Percentiles rank a stretch among this genome's conserved stretches.
Conservation (phyloP, 805 yeast species). For the Naumovozyma dairenensis region DNA sequence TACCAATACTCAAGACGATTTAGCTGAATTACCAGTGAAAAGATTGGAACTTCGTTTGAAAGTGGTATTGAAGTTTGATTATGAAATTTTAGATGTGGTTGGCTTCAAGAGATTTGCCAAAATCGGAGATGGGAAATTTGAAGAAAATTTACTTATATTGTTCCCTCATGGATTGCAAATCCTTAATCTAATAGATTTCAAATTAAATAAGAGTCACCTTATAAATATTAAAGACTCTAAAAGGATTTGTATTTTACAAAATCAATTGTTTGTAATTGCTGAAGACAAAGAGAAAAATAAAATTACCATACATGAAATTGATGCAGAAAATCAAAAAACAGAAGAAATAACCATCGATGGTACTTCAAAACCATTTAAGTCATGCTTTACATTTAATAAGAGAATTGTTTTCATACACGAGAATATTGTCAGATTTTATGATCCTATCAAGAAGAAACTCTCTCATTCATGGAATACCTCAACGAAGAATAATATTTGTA, state of each 20-base stretch:
- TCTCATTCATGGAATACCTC: conserved; percentile 9
- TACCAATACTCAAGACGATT: conserved; percentile 10
- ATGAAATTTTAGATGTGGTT: conserved; percentile 19
- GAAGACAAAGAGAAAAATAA: conserved; percentile 3
- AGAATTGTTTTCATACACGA: conserved; percentile 12
- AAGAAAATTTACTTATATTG: conserved; percentile 20
- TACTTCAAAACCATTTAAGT: conserved; percentile 5
- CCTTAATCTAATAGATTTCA: conserved; percentile 20
- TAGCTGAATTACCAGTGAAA: conserved; percentile 25
- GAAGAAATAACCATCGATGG: conserved; percentile 6
- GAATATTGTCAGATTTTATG: conserved; percentile 13
- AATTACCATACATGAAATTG: conserved; percentile 10
- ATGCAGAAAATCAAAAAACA: conserved; percentile 8
- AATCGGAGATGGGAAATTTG: conserved; percentile 11
- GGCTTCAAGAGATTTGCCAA: conserved; percentile 16
- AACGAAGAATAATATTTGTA: conserved; percentile 14
- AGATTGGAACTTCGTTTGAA: conserved; percentile 24
- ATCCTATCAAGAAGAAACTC: conserved; percentile 9
- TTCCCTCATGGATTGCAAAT: conserved; percentile 26
- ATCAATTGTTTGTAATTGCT: conserved; percentile 15
- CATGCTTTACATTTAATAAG: conserved; percentile 8
- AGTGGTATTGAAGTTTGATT: conserved; percentile 27
- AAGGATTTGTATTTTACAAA: conserved; percentile 11
- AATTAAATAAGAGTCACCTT: conserved; percentile 17
- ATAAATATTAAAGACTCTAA: conserved; percentile 16